Base-by-base conservation (phyloP, 208 protist species). In the Leptomonas seymouri region DNA sequence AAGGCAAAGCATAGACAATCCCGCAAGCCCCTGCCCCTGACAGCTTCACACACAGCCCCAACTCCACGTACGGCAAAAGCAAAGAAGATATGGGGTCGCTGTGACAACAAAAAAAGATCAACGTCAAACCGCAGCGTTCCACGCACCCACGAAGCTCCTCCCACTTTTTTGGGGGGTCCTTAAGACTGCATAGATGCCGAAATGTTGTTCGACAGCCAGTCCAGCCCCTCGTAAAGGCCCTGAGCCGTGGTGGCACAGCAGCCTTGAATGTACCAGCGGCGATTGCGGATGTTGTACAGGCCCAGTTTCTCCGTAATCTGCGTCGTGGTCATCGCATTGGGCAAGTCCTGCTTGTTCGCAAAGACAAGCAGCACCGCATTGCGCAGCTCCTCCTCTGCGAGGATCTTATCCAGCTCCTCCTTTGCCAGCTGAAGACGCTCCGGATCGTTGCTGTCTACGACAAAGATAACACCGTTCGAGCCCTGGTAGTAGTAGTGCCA, bases 331-430 rank as follows among this genome's bases (percentile, higher is more conserved):
- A 99, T 98, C 21, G 98, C 97, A 76, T 99, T 98, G 46, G 98
- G 97, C 51, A 99, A 74, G 89, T 99, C 98, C 82, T 99, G 98
- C 85, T 99, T 99, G 93, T 99, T 99, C 16, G 98, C 98, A 68
- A 99, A 99, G 3, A 99, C 97, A 4, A 99, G 93, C 15, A 99
- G 76, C 25, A 94, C 79, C 0, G 97, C 97, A 58, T 99, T 97
- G 51, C 93, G 82, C 18, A 99, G 94, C 81, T 99, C 97, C 66
- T 99, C 97, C 79, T 99, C 98, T 7, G 85, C 76, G n/a, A 99
- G 66, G 84, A 99, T 98, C 74, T 94, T 97, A 61, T 98, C 90
- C 25, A 99, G 86, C 78, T 99, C 98, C 21, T 90, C 91, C 31
- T 86, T 75, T 11, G 97, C 97, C 57, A 97, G 85, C 4, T 72